Conservation (phyloP, 1,284 basidiomycete genomes). For the Rhodotorula sp. region DNA sequence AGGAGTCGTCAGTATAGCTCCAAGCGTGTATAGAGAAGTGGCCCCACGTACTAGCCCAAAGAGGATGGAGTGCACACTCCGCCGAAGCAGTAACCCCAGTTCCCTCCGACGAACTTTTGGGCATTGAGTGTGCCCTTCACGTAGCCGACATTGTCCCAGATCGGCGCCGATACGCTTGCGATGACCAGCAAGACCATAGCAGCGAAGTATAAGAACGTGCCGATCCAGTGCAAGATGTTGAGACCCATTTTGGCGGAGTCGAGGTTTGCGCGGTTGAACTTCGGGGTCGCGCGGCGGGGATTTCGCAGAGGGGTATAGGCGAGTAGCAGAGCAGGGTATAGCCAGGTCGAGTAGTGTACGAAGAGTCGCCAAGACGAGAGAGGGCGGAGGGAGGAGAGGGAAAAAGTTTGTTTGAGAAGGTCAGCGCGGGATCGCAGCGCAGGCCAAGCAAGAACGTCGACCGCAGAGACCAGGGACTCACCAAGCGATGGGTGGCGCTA, state of each 20-base stretch:
- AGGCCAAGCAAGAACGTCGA: too few species aligned
- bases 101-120: constrained; percentile 7
- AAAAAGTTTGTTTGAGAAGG: too few species aligned
- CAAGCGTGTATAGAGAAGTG: too few species aligned
- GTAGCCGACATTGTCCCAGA: constrained; percentile 34
- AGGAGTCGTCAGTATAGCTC: too few species aligned
- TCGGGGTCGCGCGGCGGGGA: too few species aligned
- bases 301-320: background rate
- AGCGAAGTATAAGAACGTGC: constrained; percentile 27
- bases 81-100: constrained; percentile 30
- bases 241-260: background rate
- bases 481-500: too few species aligned
- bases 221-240: constrained; percentile 27
- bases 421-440: background rate
- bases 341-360: too few species aligned
- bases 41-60: constrained; percentile 1
- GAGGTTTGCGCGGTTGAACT: background rate
- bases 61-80: background rate
- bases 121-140: constrained; percentile 16
- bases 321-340: background rate
- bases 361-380: too few species aligned
- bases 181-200: constrained; percentile 31
- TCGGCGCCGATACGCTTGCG: constrained; percentile 27
- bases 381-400: too few species aligned
- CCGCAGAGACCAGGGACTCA: too few species aligned